Evolutionary conservation across 495 filamentous ascomycete species (phyloP), one percentile per base, ranked within the genome.

Genomic region (Clohesyomyces aquaticus): DNA sequence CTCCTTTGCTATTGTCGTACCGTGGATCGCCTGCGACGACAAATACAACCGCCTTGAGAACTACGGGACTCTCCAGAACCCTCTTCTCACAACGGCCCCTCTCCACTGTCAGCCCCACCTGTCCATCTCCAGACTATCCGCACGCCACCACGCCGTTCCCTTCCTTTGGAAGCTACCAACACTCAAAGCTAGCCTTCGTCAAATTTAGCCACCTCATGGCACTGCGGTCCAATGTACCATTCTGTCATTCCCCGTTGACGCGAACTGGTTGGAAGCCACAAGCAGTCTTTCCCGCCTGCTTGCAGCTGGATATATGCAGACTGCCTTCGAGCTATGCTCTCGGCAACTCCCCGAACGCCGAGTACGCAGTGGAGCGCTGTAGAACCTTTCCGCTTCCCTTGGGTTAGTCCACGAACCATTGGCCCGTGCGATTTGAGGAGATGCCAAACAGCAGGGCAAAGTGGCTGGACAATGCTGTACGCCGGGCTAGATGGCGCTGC

Each of bases 381-480:
- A 67, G 50, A 62, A 65, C 67, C 21, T 18, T 16, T 32, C 25
- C n/a, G n/a, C n/a, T 52, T 50, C 51, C 56, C 60, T 65, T 50
- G 52, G 43, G 63, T 63, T 41, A 65, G 61, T 32, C 38, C 59
- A 70, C 22, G 67, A 70, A 70, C 67, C 27, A 51, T 48, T 70
- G 67, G 63, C 23, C 63, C 59, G 59, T 66, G 63, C 67, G 23
- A 32, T 22, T 25, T 19, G 47, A 25, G 19, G 23, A 48, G 12
- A 48, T n/a, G n/a, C n/a, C 63, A 63, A 60, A 63, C 63, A 21
- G 19, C 50, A 61, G 4, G 49, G 43, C 21, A 38, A 14, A 38
- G 14, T 6, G 32, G 32, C 32, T 38, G 32, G 6, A 6, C 6
- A 38, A 38, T 38, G 32, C 6, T 14, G 32, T 38, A 14, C 6